phyloP scores from a whole-genome alignment of 441 rosid genomes.

The Pelargonium myrrhifolium region DNA sequence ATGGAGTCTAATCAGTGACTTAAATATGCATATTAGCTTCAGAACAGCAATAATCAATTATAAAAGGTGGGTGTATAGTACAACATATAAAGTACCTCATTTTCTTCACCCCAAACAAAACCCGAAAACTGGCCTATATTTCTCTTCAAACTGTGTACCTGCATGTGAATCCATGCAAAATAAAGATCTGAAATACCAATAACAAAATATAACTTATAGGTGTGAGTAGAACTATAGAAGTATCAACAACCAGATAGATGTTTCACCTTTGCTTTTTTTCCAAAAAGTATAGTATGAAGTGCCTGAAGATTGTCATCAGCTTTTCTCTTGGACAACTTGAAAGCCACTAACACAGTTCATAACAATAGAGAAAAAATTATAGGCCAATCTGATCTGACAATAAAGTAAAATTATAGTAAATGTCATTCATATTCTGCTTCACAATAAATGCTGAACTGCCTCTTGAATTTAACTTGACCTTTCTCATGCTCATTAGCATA shows the following conservation, averaged over 20 bases:
- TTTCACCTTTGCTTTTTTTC: conserved; percentile 92
- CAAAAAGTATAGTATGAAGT: conserved; percentile 74
- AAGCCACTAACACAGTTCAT: conserved; percentile 68
- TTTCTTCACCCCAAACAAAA: conserved; percentile 71
- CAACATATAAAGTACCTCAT: conserved; percentile 45
- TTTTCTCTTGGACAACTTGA: conserved; percentile 90
- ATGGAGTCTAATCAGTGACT: neutral
- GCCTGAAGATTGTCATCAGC: conserved; percentile 70
- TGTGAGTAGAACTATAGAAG: neutral
- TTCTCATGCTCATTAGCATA: conserved; percentile 5
- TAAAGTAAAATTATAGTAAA: conserved; percentile 9
- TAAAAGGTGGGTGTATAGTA: neutral
- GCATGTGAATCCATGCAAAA: conserved; percentile 20
- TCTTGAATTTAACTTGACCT: neutral
- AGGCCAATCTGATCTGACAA: conserved; percentile 12
- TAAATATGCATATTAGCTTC: neutral
- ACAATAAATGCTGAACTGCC: neutral
- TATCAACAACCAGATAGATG: neutral
- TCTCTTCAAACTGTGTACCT: conserved; percentile 73
- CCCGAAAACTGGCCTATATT: conserved; percentile 95
- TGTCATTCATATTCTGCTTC: neutral
- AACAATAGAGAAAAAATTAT: conserved; percentile 20
- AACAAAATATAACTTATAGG: neutral
- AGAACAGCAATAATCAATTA: neutral
- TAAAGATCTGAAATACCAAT: conserved; percentile 12